Conservation (phyloP, 176 grass and related monocot species). For the Raddia distichophylla region DNA sequence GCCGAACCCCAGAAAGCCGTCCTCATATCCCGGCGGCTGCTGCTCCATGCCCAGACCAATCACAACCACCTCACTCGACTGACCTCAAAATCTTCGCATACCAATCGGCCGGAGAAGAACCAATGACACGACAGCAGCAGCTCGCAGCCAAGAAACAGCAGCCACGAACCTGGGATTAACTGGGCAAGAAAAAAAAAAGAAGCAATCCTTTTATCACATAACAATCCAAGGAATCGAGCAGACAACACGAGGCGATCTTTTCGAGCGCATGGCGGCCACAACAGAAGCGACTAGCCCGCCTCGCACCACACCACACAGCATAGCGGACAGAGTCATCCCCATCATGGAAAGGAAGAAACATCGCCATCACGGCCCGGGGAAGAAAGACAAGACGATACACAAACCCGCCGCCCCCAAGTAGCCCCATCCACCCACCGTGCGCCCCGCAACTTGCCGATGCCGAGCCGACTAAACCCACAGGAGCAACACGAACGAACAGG, state of each 20-base stretch:
- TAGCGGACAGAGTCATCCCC: conserved; percentile 45
- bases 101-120: conserved; percentile 2
- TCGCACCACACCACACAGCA: not conserved
- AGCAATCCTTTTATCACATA: conserved; percentile 20
- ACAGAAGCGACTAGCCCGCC: conserved; percentile 40
- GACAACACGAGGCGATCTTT: conserved; percentile 17
- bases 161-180: conserved; percentile 38
- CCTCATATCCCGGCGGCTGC: conserved; percentile 8
- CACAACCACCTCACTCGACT: not conserved
- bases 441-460: not conserved
- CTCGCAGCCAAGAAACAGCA: conserved; percentile 8
- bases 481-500: not conserved
- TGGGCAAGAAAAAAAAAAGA: conserved; percentile 1
- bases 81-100: conserved; percentile 18
- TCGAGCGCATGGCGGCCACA: conserved; percentile 46
- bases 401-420: not conserved
- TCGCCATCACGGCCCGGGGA: conserved; percentile 29
- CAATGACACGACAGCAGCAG: not conserved
- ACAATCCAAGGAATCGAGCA: conserved; percentile 43
- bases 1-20: conserved; percentile 6
- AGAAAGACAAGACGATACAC: conserved; percentile 19
- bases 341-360: conserved; percentile 35
- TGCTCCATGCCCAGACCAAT: conserved; percentile 50
- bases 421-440: not conserved
- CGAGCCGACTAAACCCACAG: not conserved